Evolutionary conservation across 78 protist genomes (phyloP).

Genomic region (slime mould (Dictyostelium discoideum)): DNA sequence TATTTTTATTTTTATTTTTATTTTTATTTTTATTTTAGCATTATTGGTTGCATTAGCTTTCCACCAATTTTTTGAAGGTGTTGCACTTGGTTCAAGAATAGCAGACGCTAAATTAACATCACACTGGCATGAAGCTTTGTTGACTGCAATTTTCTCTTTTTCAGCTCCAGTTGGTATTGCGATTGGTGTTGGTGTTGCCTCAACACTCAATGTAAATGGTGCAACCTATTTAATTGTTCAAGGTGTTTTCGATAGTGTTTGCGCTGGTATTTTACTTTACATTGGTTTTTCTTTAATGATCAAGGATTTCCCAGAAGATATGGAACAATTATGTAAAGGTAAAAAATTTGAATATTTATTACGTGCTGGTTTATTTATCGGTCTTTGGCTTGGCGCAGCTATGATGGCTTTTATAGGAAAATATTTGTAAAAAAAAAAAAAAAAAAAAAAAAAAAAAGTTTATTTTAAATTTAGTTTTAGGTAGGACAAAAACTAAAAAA

Average conservation of each 20-base stretch:
- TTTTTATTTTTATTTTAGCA: neutral
- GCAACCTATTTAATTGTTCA: slow-evolving; percentile 7
- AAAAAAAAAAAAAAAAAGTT: neutral
- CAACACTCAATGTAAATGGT: neutral
- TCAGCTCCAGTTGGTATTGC: slow-evolving; percentile 84
- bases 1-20: neutral
- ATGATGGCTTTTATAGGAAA: slow-evolving; percentile 44
- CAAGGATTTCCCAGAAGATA: slow-evolving; percentile 51
- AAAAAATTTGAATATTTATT: slow-evolving; percentile 1
- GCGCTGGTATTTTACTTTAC: slow-evolving; percentile 79
- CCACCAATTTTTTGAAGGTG: slow-evolving; percentile 85
- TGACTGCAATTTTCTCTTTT: slow-evolving; percentile 58
- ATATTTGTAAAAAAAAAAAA: neutral
- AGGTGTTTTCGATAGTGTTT: slow-evolving; percentile 64
- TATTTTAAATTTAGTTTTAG: no score
- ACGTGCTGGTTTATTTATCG: slow-evolving; percentile 23
- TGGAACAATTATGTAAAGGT: slow-evolving; percentile 7
- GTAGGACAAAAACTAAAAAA: neutral
- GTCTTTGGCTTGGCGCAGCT: slow-evolving; percentile 39
- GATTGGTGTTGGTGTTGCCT: slow-evolving; percentile 64
- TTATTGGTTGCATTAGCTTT: slow-evolving; percentile 61
- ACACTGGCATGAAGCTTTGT: neutral
- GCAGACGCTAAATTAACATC: slow-evolving; percentile 16
- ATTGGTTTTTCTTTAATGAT: slow-evolving; percentile 16
- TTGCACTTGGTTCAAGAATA: slow-evolving; percentile 58